These are phyloP conservation scores for Cyclanthera cordifolia DNA, from an alignment of 306 rosid species.

Conservation along the genomic window DNA sequence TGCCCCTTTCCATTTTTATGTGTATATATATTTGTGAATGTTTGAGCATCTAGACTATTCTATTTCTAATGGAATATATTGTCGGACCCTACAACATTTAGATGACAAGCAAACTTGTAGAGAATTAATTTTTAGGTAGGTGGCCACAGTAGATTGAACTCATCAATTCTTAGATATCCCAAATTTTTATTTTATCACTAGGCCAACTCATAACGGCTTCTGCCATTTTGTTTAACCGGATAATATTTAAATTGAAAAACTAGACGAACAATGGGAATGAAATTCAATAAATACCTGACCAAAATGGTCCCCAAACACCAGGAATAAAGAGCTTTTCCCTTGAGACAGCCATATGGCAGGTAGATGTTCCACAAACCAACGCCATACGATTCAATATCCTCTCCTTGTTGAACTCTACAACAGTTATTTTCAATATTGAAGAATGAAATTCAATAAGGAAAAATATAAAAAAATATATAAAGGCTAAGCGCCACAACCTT, in stretches of 20 bases:
- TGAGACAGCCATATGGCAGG: constrained; percentile 93
- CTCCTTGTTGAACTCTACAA: constrained; percentile 47
- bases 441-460: constrained; percentile 3
- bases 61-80: too few relatives aligned
- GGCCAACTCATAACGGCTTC: too few relatives aligned
- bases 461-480: not conserved
- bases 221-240: not conserved
- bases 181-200: too few relatives aligned
- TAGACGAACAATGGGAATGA: not conserved
- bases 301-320: constrained; percentile 99
- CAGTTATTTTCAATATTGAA: not conserved
- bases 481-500: constrained; percentile 37
- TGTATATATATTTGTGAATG: too few relatives aligned
- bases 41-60: too few relatives aligned
- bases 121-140: too few relatives aligned
- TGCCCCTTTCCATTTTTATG: not conserved
- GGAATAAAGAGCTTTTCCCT: constrained; percentile 75
- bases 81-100: too few relatives aligned
- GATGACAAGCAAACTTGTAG: too few relatives aligned
- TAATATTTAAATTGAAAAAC: constrained; percentile 3
- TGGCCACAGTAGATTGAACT: too few relatives aligned
- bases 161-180: too few relatives aligned
- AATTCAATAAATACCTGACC: constrained; percentile 62
- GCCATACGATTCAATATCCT: constrained; percentile 63
- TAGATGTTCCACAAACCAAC: constrained; percentile 93